A percentile compares a stretch with the other conserved stretches of the same genome.
Evolutionary conservation across 257 asterid species (phyloP).

Genomic region (Galeopsis tetrahit): DNA sequence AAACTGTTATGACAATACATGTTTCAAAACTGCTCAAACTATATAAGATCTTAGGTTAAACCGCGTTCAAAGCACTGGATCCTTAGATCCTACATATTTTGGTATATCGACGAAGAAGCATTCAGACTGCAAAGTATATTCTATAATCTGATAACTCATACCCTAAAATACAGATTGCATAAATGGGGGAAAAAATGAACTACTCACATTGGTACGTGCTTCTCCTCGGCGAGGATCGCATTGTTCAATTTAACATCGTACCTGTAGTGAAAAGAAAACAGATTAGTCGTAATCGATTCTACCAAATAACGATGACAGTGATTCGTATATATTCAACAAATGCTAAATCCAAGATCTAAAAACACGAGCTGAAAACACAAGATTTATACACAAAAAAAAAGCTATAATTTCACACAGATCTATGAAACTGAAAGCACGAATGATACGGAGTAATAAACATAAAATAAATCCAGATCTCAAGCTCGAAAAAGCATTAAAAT

Average conservation of each 20-base stretch:
- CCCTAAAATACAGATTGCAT: neutral
- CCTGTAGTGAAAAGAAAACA: slow-evolving; percentile 42
- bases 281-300: slow-evolving; percentile 22
- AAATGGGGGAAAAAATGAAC: neutral
- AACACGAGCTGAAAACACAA: slow-evolving; percentile 34
- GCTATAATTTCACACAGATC: slow-evolving; percentile 30
- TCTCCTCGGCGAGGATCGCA: slow-evolving; percentile 97
- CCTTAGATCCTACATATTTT: neutral
- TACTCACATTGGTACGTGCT: slow-evolving; percentile 88
- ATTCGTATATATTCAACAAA: neutral
- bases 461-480: slow-evolving; percentile 35
- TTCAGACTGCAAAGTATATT: slow-evolving; percentile 21
- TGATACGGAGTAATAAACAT: neutral
- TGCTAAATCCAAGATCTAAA: slow-evolving; percentile 43
- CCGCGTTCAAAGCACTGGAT: neutral
- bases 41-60: neutral
- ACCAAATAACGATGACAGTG: slow-evolving; percentile 12
- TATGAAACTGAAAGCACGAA: slow-evolving; percentile 12
- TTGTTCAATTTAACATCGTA: slow-evolving; percentile 71
- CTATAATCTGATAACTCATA: slow-evolving; percentile 23
- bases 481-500: slow-evolving; percentile 10
- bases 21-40: neutral
- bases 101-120: neutral
- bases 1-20: neutral
- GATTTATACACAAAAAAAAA: neutral